Percentiles rank a stretch among this genome's conserved stretches.
Evolutionary conservation across 1,284 basidiomycete genomes (phyloP).

Genomic region (Xerocomus nothofagi): DNA sequence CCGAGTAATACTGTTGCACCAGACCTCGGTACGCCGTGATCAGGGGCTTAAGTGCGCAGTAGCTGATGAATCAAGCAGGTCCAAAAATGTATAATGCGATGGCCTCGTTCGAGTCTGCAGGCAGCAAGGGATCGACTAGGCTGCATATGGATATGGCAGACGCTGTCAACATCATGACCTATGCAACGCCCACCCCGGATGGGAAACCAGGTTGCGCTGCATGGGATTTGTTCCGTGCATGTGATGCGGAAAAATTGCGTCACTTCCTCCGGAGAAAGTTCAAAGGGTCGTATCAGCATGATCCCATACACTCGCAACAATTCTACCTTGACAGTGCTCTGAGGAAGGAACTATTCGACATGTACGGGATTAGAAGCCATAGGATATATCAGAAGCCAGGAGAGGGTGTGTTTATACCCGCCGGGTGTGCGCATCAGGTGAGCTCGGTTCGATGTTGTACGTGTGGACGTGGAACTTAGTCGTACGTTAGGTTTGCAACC

Average conservation of each 20-base stretch:
- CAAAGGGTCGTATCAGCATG: constrained; percentile 54
- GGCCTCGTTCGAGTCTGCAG: constrained; percentile 58
- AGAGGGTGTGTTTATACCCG: constrained; percentile 95
- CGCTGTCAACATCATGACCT: constrained; percentile 90
- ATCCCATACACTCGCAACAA: constrained; percentile 90
- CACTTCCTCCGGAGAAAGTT: constrained; percentile 66
- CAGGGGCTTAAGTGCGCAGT: not conserved
- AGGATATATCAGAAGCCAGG: constrained; percentile 87
- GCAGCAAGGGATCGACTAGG: constrained; percentile 80
- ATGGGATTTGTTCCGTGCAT: constrained; percentile 89
- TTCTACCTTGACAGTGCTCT: constrained; percentile 79
- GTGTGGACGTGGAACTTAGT: not conserved
- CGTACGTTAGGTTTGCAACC: constrained; percentile 65
- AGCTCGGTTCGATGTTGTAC: constrained; percentile 25
- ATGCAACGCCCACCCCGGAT: constrained; percentile 60
- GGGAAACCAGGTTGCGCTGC: constrained; percentile 79
- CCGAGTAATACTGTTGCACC: constrained; percentile 82
- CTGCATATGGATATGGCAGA: constrained; percentile 98
- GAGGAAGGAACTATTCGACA: constrained; percentile 66
- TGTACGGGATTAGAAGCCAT: constrained; percentile 74
- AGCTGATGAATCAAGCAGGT: constrained; percentile 47
- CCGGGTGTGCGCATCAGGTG: constrained; percentile 94
- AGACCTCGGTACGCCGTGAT: constrained; percentile 66
- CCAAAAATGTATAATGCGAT: constrained; percentile 83
- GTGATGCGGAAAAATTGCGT: constrained; percentile 80